Base-by-base conservation (phyloP, 352 stramenopile genomes). In the Bremia lactucae region DNA sequence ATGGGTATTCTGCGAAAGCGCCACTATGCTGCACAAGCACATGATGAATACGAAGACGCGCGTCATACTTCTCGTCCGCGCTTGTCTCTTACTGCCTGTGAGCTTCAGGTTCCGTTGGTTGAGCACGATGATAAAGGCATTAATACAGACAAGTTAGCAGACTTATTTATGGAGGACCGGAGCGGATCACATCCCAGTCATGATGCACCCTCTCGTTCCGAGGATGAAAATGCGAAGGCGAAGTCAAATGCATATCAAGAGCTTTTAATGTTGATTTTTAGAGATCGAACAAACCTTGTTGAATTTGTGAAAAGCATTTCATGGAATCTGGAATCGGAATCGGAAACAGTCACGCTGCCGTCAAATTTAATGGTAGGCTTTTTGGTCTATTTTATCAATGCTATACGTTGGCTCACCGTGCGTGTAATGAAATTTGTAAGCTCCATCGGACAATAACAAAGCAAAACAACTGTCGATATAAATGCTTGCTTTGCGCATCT, bases 191-290 rank as follows among this genome's bases (percentile, higher is more conserved):
- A 49, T 38, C 22, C 21, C 11, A 68, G 45, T 9, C 62, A 41
- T 16, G 33, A 51, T 20, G 18, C 37, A 2, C 44, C 44, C 14
- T 25, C 51, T 13, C 65, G 59, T 3, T 58, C 46, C 6, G 61
- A 54, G 36, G 53, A 75, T 52, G 42, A 59, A 46, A 37, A 55
- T 4, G 41, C 65, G n/a, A 58, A 75, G 43, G 46, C 57, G 22
- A 65, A 62, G 26, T 72, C 78, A 3, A 66, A 78, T 0, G 49
- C 56, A 19, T 89, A 89, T 37, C 65, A 84, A 31, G 63, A 79
- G 36, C 33, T 89, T 10, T 36, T 89, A 36, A 44, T 52, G n/a
- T 46, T 68, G 26, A 44, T 86, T 21, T 75, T 87, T 24, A 52
- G 52, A 29, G 57, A 81, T 53, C 55, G 45, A 25, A 42, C 72